phyloP scores from a whole-genome alignment of 2,329 filamentous ascomycete species.

The Fusarium piperis region DNA sequence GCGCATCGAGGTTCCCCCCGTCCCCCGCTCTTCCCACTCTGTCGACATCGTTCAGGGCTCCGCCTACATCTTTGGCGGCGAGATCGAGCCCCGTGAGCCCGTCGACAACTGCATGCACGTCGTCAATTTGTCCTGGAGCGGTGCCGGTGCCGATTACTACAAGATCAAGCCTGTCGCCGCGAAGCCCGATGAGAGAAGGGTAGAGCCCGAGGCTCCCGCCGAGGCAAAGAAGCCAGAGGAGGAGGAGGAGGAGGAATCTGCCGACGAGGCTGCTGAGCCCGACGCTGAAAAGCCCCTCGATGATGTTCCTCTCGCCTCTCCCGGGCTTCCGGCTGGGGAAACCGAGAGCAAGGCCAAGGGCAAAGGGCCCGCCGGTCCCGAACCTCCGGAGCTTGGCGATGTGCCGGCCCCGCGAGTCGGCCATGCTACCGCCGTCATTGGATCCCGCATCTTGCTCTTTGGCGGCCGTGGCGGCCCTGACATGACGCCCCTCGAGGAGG shows the following conservation, averaged over 20 bases:
- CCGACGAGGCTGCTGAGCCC: conserved; percentile 26
- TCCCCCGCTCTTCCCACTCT: conserved; percentile 79
- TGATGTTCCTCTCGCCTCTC: conserved; percentile 53
- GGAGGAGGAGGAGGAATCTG: conserved; percentile 31
- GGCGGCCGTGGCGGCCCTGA: conserved; percentile 78
- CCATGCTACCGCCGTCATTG: conserved; percentile 74
- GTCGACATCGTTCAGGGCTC: conserved; percentile 66
- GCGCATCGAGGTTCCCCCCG: conserved; percentile 61
- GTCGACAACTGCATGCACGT: conserved; percentile 78
- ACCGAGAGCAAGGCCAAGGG: conserved; percentile 50
- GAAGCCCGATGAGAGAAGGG: conserved; percentile 42
- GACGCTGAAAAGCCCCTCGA: conserved; percentile 50
- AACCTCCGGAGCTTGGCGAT: conserved; percentile 47
- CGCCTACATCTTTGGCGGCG: conserved; percentile 81
- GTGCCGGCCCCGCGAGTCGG: conserved; percentile 77
- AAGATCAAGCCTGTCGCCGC: conserved; percentile 60
- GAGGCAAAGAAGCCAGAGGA: neutral
- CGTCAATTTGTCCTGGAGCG: conserved; percentile 67
- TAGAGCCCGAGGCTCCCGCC: conserved; percentile 19
- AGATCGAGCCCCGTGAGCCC: conserved; percentile 71
- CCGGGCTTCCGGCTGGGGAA: conserved; percentile 29
- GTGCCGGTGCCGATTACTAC: conserved; percentile 68
- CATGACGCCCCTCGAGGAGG: conserved; percentile 77
- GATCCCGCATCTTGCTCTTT: conserved; percentile 80
- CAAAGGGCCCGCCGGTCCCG: conserved; percentile 48